Evolutionary conservation across 495 filamentous ascomycete genomes (phyloP).

Genomic region (Annulohypoxylon stygium): DNA sequence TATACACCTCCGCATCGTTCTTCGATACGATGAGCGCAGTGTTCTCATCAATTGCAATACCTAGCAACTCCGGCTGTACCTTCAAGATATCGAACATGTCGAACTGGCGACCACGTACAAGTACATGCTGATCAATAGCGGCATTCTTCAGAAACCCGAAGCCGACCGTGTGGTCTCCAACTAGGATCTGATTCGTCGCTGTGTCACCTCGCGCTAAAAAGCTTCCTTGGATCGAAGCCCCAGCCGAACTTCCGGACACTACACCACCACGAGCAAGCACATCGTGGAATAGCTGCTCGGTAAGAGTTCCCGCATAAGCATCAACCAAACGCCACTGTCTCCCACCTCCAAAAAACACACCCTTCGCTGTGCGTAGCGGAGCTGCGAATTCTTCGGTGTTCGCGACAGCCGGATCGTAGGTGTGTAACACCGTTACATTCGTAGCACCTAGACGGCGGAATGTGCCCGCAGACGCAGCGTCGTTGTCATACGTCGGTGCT

Average conservation of each 20-base stretch:
- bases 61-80: constrained; percentile 51
- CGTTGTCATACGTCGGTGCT: constrained; percentile 46
- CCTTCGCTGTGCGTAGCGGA: constrained; percentile 47
- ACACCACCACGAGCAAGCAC: constrained; percentile 52
- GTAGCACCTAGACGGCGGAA: constrained; percentile 52
- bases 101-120: constrained; percentile 52
- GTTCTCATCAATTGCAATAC: constrained; percentile 54
- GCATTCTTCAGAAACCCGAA: constrained; percentile 52
- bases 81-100: constrained; percentile 55
- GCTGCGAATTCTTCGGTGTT: constrained; percentile 52
- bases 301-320: constrained; percentile 53
- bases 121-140: constrained; percentile 54
- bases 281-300: constrained; percentile 48
- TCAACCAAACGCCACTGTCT: constrained; percentile 54
- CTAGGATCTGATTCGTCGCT: constrained; percentile 47
- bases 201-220: constrained; percentile 54
- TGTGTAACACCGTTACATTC: constrained; percentile 53
- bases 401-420: constrained; percentile 50
- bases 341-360: constrained; percentile 53
- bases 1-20: constrained; percentile 48
- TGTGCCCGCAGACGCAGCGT: constrained; percentile 46
- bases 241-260: constrained; percentile 51
- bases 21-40: constrained; percentile 52
- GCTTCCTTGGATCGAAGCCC: constrained; percentile 53
- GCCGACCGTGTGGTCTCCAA: constrained; percentile 52